These are phyloP conservation scores for Fagopyrum homotropicum DNA, from an alignment of 148 eudicot species.

Conservation along the genomic window DNA sequence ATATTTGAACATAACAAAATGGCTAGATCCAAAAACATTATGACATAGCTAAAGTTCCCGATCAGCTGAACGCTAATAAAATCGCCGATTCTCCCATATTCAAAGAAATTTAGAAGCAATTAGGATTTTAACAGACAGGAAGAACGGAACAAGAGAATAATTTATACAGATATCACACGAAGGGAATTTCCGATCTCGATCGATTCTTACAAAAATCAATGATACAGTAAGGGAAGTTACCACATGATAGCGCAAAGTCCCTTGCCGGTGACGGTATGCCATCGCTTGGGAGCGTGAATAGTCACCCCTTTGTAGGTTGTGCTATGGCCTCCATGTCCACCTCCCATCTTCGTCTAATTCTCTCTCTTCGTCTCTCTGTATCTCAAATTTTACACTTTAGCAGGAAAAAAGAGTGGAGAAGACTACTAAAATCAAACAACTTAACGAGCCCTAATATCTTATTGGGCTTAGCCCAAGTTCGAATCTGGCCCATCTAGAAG, in stretches of 20 bases:
- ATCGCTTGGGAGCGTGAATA: constrained; percentile 66
- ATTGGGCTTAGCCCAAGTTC: background rate
- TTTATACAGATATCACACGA: background rate
- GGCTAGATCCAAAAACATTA: background rate
- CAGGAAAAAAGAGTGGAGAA: background rate
- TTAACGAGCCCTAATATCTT: background rate
- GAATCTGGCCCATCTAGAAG: background rate
- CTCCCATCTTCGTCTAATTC: constrained; percentile 36
- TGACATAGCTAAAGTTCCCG: background rate
- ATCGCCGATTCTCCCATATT: background rate
- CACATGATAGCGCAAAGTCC: constrained; percentile 88
- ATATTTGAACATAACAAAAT: background rate
- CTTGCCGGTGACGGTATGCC: constrained; percentile 76
- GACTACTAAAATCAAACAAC: background rate
- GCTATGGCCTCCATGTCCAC: constrained; percentile 49
- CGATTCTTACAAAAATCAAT: background rate
- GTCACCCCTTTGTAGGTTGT: constrained; percentile 63
- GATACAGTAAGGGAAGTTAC: constrained; percentile 20
- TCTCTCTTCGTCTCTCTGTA: background rate
- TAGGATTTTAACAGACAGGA: background rate
- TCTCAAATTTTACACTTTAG: background rate
- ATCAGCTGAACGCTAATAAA: background rate
- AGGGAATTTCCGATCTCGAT: background rate
- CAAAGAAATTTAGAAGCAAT: background rate
- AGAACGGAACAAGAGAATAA: background rate